Evolutionary conservation across 495 filamentous ascomycete genomes (phyloP).

Genomic region (Aspergillus homomorphus): DNA sequence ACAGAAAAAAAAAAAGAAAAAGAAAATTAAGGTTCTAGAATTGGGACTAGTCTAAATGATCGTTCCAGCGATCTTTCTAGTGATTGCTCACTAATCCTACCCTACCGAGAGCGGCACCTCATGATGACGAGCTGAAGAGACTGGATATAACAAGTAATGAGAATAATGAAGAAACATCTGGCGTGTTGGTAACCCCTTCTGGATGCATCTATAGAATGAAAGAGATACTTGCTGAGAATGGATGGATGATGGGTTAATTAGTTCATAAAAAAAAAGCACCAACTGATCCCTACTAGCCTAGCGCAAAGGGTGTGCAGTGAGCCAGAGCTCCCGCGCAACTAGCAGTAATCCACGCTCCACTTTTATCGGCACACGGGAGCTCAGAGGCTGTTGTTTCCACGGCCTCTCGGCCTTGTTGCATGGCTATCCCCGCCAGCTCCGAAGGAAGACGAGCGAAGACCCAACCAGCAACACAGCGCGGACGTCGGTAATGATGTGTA

Average conservation of each 20-base stretch:
- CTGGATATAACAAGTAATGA: neutral
- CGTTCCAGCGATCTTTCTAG: neutral
- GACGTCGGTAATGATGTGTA: conserved; percentile 13
- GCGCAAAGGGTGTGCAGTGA: conserved; percentile 4
- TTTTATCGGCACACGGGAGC: conserved; percentile 21
- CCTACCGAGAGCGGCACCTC: conserved; percentile 2
- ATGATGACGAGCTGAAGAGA: neutral
- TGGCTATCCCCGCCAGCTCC: conserved; percentile 35
- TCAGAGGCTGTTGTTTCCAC: conserved; percentile 28
- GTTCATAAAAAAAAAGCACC: conserved; percentile 1
- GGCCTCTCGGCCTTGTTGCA: conserved; percentile 25
- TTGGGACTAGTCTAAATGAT: neutral
- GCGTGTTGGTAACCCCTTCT: neutral
- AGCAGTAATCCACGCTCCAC: neutral
- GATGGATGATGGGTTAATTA: neutral
- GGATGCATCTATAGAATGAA: neutral
- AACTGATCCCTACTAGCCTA: conserved; percentile 4
- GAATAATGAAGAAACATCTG: neutral
- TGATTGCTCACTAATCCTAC: neutral
- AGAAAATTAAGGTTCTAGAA: conserved; percentile 5
- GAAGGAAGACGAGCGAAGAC: conserved; percentile 24
- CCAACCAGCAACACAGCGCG: conserved; percentile 8
- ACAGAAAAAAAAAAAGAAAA: neutral
- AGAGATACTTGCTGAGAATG: neutral
- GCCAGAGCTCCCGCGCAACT: conserved; percentile 9